Percentiles rank a stretch among this genome's conserved stretches.
These are phyloP conservation scores for Tilletiopsis washingtonensis DNA, from an alignment of 1,284 basidiomycete genomes.

Conservation along the genomic window DNA sequence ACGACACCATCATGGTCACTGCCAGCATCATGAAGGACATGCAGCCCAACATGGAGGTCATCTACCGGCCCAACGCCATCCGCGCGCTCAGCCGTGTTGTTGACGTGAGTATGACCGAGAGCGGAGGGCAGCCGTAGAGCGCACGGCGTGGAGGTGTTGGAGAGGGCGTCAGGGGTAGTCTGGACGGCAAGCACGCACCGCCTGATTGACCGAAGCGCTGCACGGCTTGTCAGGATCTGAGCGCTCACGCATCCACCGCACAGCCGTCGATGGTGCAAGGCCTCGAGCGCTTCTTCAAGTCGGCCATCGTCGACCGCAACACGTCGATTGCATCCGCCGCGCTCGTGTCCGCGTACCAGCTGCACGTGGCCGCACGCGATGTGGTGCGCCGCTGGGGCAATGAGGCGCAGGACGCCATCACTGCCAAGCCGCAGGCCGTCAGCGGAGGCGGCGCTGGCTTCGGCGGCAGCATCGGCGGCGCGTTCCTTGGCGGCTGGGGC, in stretches of 20 bases:
- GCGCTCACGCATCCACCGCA: too few species aligned
- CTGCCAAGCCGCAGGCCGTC: conserved; percentile 44
- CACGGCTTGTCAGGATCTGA: too few species aligned
- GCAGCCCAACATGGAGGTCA: conserved; percentile 97
- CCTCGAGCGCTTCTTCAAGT: conserved; percentile 98
- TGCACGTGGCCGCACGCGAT: conserved; percentile 85
- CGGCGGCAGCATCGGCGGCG: conserved; percentile 1
- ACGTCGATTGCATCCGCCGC: conserved; percentile 92
- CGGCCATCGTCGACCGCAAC: conserved; percentile 95
- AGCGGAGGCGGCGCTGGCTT: conserved; percentile 4
- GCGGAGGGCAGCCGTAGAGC: too few species aligned
- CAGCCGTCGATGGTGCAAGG: conserved; percentile 96
- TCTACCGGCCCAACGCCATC: conserved; percentile 96
- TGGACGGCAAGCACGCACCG: too few species aligned
- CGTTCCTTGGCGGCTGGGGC: conserved; percentile 50
- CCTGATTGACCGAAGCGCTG: too few species aligned
- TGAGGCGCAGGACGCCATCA: conserved; percentile 93
- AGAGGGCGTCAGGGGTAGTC: too few species aligned
- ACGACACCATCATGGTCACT: conserved; percentile 98
- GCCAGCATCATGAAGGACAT: conserved; percentile 99
- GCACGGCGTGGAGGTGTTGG: too few species aligned
- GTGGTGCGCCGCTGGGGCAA: conserved; percentile 87
- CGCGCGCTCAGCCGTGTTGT: conserved; percentile 93
- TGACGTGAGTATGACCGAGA: conserved; percentile 64
- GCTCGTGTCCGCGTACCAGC: conserved; percentile 92